A percentile compares a stretch with the other conserved stretches of the same genome.
Conservation (phyloP, 805 yeast species). For the Candida tibetensis region DNA sequence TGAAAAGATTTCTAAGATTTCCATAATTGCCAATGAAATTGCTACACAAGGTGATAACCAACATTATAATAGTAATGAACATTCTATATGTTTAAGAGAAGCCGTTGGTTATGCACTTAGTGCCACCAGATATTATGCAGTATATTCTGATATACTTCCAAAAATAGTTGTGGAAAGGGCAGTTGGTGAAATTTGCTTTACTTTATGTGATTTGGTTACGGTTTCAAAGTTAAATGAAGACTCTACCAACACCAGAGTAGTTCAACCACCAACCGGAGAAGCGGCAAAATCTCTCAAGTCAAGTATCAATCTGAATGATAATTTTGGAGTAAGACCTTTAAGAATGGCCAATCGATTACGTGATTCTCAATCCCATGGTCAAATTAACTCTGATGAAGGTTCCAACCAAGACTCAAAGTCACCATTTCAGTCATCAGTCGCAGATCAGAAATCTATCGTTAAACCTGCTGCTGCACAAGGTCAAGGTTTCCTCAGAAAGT, state of each 20-base stretch:
- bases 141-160: constrained; percentile 65
- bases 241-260: constrained; percentile 9
- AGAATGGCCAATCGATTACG: constrained; percentile 59
- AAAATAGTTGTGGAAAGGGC: constrained; percentile 71
- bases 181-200: constrained; percentile 65
- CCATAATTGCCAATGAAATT: constrained; percentile 43
- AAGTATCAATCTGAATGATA: constrained; percentile 6
- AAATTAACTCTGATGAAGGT: not conserved
- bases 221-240: constrained; percentile 43
- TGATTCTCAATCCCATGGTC: constrained; percentile 10
- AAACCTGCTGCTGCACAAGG: constrained; percentile 7
- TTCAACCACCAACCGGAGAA: constrained; percentile 4
- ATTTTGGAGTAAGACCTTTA: constrained; percentile 59
- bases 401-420: not conserved
- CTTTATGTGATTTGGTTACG: constrained; percentile 59
- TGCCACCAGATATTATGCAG: constrained; percentile 68
- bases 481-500: constrained; percentile 12
- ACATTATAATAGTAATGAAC: constrained; percentile 29
- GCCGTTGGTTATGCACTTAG: constrained; percentile 75
- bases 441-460: not conserved
- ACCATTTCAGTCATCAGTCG: constrained; percentile 1
- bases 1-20: constrained; percentile 49
- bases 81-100: constrained; percentile 53
- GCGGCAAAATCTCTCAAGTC: not conserved
- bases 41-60: constrained; percentile 31